These are phyloP conservation scores for Colletotrichum liaoningense DNA, from an alignment of 2,329 filamentous ascomycete genomes.

Conservation along the genomic window DNA sequence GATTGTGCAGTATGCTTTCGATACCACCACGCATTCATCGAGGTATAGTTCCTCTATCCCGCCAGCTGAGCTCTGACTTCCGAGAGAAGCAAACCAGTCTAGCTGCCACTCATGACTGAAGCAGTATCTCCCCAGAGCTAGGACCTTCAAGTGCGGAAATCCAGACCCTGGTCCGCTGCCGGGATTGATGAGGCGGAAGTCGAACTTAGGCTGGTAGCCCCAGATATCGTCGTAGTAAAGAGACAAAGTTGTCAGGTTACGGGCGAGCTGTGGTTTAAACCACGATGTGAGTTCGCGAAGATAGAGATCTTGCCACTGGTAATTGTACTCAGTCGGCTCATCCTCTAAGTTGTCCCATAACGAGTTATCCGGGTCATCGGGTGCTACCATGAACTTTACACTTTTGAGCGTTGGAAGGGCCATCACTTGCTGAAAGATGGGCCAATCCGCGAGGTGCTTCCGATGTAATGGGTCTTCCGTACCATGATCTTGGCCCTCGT, in stretches of 20 bases:
- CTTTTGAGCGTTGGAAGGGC: background rate
- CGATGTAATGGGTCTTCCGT: background rate
- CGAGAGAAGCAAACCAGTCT: background rate
- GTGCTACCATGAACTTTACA: background rate
- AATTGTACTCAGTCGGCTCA: background rate
- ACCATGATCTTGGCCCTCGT: background rate
- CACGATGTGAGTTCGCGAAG: background rate
- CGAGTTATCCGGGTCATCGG: background rate
- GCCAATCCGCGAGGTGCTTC: background rate
- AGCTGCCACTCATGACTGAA: background rate
- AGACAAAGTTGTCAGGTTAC: background rate
- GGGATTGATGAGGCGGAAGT: background rate
- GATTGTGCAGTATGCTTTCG: background rate
- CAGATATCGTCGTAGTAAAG: background rate
- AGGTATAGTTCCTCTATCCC: conserved; percentile 55
- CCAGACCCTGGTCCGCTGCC: background rate
- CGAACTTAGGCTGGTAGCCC: background rate
- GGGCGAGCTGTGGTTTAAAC: background rate
- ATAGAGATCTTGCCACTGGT: background rate
- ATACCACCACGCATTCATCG: conserved; percentile 48
- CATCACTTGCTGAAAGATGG: background rate
- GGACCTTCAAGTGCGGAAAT: background rate
- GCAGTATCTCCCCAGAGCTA: background rate
- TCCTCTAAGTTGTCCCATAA: background rate
- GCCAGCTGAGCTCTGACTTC: conserved; percentile 28